Evolutionary conservation across 139 green algal species (phyloP), one percentile per base, ranked within the genome.

Genomic region (Medakamo hakoo): DNA sequence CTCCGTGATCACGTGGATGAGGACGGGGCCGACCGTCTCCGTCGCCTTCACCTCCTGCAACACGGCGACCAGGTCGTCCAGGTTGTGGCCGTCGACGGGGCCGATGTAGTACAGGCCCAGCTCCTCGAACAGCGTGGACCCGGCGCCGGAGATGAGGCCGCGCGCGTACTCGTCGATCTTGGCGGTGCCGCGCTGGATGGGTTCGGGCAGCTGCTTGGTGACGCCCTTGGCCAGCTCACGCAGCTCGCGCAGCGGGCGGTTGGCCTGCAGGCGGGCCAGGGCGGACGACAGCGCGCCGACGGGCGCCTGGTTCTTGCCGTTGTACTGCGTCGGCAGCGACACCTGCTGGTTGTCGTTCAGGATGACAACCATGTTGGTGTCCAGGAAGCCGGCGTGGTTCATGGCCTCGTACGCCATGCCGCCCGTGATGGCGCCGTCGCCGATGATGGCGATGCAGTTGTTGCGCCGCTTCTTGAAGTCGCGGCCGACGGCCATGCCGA

Each of bases 311-410:
- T 93, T 95, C 69, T 90, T 86, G 55, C 80, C 82, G 68, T 96
- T 95, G 80, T 96, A 95, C 78, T 96, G 89, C 2, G 93, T 99
- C 24, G 93, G 93, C 63, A 99, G 80, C 0, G 93, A 99, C 27
- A 98, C 91, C 86, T 91, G 78, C 78, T 98, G 90, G 81, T 99
- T 99, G 78, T 99, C 93, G 68, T 99, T 99, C 24, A 99, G 80
- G 32, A 99, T 91, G 62, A 99, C 87, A 69, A 99, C 95, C 92
- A 99, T 98, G 77, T 99, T 99, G 63, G 84, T 95, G 80, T 99
- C 92, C 66, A 98, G 73, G 78, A 96, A 99, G 28, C 93, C 93
- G 20, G 92, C 93, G 68, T 98, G 93, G 82, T 99, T 99, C 91
- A 99, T 97, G 27, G 93, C 93, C 79, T 99, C 93, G 30, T 99